Conservation (phyloP, 2,329 filamentous ascomycete species). For the Cytospora leucostoma region DNA sequence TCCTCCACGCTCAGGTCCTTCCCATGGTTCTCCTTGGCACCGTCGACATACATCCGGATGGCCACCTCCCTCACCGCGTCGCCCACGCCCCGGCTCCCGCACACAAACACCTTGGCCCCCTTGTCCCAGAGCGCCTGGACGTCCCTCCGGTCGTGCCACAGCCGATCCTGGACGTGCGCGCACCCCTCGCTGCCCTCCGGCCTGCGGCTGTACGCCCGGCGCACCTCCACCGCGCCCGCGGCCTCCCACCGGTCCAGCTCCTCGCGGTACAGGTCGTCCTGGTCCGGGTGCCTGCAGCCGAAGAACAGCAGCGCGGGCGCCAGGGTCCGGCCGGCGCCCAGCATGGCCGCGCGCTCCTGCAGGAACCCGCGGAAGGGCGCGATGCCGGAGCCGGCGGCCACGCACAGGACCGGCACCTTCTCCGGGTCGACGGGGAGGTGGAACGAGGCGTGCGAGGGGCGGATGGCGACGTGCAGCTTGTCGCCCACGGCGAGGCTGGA, state of each 20-base stretch:
- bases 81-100: conserved; percentile 53
- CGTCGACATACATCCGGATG: conserved; percentile 40
- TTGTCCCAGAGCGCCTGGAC: conserved; percentile 39
- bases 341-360: conserved; percentile 59
- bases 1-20: conserved; percentile 32
- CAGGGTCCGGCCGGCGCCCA: conserved; percentile 49
- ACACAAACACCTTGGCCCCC: conserved; percentile 59
- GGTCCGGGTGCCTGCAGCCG: conserved; percentile 57
- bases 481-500: conserved; percentile 47
- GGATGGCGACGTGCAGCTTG: conserved; percentile 52
- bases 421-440: conserved; percentile 49
- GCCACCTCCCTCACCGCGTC: conserved; percentile 42
- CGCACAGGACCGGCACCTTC: conserved; percentile 51
- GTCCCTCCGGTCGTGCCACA: conserved; percentile 45
- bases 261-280: conserved; percentile 62
- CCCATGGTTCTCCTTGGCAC: conserved; percentile 34
- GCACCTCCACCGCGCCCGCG: conserved; percentile 61
- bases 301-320: conserved; percentile 66
- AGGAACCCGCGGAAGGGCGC: conserved; percentile 65
- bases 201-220: conserved; percentile 58
- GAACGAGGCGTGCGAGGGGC: conserved; percentile 47
- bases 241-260: conserved; percentile 61
- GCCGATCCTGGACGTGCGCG: conserved; percentile 48
- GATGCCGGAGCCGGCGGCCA: conserved; percentile 56
- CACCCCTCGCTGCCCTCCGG: conserved; percentile 45